These are phyloP conservation scores for Populus davidiana DNA, from an alignment of 345 rosid species.

Conservation along the genomic window DNA sequence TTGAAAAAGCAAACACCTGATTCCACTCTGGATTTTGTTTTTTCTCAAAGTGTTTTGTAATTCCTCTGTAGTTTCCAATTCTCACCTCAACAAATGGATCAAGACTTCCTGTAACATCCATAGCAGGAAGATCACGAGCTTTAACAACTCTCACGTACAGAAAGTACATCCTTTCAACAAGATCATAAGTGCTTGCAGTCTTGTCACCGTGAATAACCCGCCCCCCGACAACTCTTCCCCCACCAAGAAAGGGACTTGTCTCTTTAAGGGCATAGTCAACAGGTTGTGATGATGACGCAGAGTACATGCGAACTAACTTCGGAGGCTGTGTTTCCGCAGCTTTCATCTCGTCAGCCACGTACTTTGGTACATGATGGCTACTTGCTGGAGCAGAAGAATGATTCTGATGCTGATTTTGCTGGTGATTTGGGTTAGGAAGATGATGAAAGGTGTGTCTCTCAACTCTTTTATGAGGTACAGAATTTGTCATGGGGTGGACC, in stretches of 20 bases:
- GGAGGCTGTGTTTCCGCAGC: constrained; percentile 56
- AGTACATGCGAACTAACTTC: constrained; percentile 65
- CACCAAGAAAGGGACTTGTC: constrained; percentile 40
- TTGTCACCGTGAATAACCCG: constrained; percentile 62
- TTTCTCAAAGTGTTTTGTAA: constrained; percentile 31
- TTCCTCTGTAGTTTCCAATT: constrained; percentile 35
- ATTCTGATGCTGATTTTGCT: constrained; percentile 40
- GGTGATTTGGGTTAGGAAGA: constrained; percentile 66
- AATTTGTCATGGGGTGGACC: constrained; percentile 6
- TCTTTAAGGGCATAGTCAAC: constrained; percentile 35
- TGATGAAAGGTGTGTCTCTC: constrained; percentile 71
- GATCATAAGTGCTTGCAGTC: constrained; percentile 38
- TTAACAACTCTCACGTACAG: constrained; percentile 32
- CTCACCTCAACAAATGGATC: constrained; percentile 35
- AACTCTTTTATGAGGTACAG: constrained; percentile 22
- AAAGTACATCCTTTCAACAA: constrained; percentile 34
- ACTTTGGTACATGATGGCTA: constrained; percentile 59
- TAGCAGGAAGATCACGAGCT: constrained; percentile 38
- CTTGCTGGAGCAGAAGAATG: constrained; percentile 41
- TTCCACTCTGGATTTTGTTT: constrained; percentile 35
- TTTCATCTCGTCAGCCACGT: constrained; percentile 65
- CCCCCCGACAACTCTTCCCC: constrained; percentile 46
- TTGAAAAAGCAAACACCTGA: constrained; percentile 38
- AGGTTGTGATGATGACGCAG: constrained; percentile 56
- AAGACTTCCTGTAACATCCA: constrained; percentile 33